A percentile compares a stretch with the other conserved stretches of the same genome.
phyloP scores from a whole-genome alignment of 805 yeast genomes.

The Pichia heedii region DNA sequence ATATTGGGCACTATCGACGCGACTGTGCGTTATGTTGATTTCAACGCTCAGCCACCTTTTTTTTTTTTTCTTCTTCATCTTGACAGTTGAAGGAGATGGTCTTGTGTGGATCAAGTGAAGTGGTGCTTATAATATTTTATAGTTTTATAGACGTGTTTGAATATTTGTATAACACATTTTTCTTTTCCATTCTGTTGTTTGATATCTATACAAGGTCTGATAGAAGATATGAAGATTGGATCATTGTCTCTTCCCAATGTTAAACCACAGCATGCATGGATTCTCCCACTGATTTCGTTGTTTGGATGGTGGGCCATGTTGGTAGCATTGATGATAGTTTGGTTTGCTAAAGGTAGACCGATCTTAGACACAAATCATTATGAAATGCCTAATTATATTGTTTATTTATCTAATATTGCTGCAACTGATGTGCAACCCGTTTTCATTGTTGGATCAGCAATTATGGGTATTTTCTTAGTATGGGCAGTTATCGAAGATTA shows the following conservation, averaged over 20 bases:
- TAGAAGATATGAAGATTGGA: conserved; percentile 10
- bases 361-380: conserved; percentile 46
- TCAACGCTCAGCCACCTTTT: too few relatives aligned
- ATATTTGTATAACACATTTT: too few relatives aligned
- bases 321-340: conserved; percentile 62
- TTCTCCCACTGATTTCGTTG: conserved; percentile 55
- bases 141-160: too few relatives aligned
- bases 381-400: conserved; percentile 30
- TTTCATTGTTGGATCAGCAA: conserved; percentile 68
- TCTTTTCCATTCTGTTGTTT: too few relatives aligned
- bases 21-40: too few relatives aligned
- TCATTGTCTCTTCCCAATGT: conserved; percentile 16
- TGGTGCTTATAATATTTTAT: too few relatives aligned
- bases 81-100: too few relatives aligned
- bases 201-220: neutral
- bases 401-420: conserved; percentile 79
- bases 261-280: conserved; percentile 21
- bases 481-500: conserved; percentile 57
- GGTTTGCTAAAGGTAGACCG: conserved; percentile 80
- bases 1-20: too few relatives aligned
- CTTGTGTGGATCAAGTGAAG: too few relatives aligned
- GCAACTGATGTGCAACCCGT: conserved; percentile 81
- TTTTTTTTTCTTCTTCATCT: too few relatives aligned
- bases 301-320: conserved; percentile 90
- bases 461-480: conserved; percentile 68